These are phyloP conservation scores for Leptodermis oblonga DNA, from an alignment of 257 asterid genomes.

Conservation along the genomic window DNA sequence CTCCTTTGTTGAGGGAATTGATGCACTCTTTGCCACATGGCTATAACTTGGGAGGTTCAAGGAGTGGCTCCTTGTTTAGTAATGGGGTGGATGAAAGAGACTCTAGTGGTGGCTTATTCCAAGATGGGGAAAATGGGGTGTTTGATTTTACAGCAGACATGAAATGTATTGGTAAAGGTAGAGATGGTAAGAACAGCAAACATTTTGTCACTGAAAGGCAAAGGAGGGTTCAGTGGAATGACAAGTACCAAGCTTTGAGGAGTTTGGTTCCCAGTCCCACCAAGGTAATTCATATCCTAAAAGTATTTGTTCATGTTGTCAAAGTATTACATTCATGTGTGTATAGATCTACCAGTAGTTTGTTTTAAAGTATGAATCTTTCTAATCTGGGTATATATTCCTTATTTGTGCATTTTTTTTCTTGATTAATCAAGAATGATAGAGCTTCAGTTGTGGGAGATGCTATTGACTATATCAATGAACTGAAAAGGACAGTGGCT, in stretches of 20 bases:
- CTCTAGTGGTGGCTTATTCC: constrained; percentile 35
- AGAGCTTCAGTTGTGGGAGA: constrained; percentile 29
- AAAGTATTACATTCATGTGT: not conserved
- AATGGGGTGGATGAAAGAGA: constrained; percentile 59
- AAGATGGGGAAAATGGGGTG: constrained; percentile 53
- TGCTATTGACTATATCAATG: constrained; percentile 33
- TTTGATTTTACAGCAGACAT: constrained; percentile 65
- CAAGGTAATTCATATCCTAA: constrained; percentile 44
- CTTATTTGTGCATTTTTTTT: not conserved
- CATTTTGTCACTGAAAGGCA: constrained; percentile 77
- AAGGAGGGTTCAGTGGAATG: constrained; percentile 64
- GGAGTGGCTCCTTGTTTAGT: constrained; percentile 44
- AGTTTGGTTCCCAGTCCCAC: constrained; percentile 59
- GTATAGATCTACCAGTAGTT: too few species aligned
- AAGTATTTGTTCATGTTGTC: not conserved
- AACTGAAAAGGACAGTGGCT: constrained; percentile 27
- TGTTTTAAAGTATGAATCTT: too few species aligned
- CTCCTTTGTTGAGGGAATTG: constrained; percentile 70
- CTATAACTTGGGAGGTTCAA: constrained; percentile 33
- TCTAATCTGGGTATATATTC: not conserved
- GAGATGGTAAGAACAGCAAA: constrained; percentile 56
- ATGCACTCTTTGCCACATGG: constrained; percentile 66
- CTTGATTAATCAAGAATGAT: constrained; percentile 20
- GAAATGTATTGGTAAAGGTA: constrained; percentile 41
- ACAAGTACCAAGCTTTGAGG: constrained; percentile 52